Conservation (phyloP, 495 filamentous ascomycete species). For the Xylaria telfairii region DNA sequence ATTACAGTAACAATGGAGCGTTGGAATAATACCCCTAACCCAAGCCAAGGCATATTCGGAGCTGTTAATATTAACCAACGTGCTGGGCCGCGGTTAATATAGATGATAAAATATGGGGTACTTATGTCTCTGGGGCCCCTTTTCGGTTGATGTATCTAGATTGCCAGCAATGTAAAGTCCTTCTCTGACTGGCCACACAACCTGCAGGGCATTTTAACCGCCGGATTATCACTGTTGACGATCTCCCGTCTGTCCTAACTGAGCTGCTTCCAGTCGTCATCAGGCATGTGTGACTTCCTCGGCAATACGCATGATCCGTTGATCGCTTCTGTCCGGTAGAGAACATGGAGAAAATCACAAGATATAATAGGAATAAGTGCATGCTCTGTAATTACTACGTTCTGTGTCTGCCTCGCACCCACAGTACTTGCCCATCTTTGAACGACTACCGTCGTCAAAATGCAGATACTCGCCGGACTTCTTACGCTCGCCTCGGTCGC, state of each 20-base stretch:
- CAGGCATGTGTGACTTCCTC: neutral
- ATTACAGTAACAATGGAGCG: neutral
- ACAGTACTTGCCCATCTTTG: neutral
- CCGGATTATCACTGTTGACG: neutral
- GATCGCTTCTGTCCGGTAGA: neutral
- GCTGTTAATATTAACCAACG: neutral
- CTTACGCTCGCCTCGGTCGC: conserved; percentile 34
- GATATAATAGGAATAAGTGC: neutral
- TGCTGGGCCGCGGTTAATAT: conserved; percentile 1
- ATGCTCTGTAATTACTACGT: neutral
- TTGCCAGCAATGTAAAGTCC: neutral
- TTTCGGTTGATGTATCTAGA: conserved; percentile 1
- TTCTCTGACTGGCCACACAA: neutral
- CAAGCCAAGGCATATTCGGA: neutral
- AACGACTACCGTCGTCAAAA: conserved; percentile 19
- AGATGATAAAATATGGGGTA: conserved; percentile 14
- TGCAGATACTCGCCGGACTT: conserved; percentile 35
- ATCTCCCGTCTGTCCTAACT: conserved; percentile 7
- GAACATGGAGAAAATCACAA: neutral
- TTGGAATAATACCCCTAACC: neutral
- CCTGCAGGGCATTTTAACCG: conserved; percentile 7
- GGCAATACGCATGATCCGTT: neutral
- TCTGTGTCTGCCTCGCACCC: neutral
- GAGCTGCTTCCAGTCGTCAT: neutral
- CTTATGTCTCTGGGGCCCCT: neutral